phyloP scores from a whole-genome alignment of 371 early-diverging fungal species.

The Thermomucor indicae-seudaticae region DNA sequence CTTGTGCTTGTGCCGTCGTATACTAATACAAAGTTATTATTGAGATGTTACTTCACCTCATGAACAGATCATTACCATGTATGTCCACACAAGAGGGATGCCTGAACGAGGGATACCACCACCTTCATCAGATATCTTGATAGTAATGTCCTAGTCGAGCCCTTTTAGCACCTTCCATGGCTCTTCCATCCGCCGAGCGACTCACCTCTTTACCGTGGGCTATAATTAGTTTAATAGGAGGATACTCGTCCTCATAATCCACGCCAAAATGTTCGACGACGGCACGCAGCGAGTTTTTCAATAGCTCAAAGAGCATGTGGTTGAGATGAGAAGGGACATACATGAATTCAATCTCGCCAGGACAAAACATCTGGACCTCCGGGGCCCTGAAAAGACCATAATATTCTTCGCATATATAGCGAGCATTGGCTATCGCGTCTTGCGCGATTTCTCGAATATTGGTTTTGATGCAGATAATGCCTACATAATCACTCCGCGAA shows the following conservation, averaged over 20 bases:
- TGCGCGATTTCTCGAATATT: slow-evolving; percentile 73
- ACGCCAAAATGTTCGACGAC: slow-evolving; percentile 90
- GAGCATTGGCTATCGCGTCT: slow-evolving; percentile 95
- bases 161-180: not conserved
- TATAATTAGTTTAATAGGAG: slow-evolving; percentile 89
- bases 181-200: not conserved
- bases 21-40: slow-evolving; percentile 42
- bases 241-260: slow-evolving; percentile 83
- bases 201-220: slow-evolving; percentile 95
- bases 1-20: slow-evolving; percentile 90
- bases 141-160: slow-evolving; percentile 78
- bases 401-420: slow-evolving; percentile 89
- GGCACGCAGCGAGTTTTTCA: slow-evolving; percentile 95
- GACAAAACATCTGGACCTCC: slow-evolving; percentile 78
- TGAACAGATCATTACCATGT: slow-evolving; percentile 65
- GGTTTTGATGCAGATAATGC: slow-evolving; percentile 93
- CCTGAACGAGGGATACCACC: slow-evolving; percentile 94
- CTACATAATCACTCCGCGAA: slow-evolving; percentile 77
- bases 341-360: slow-evolving; percentile 88
- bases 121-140: slow-evolving; percentile 96
- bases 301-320: slow-evolving; percentile 97
- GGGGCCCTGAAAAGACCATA: slow-evolving; percentile 88
- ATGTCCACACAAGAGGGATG: slow-evolving; percentile 93
- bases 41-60: not conserved
- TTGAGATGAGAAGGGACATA: slow-evolving; percentile 96